phyloP scores from a whole-genome alignment of 371 early-diverging fungal species.

The Amoeboaphelidium occidentale region DNA sequence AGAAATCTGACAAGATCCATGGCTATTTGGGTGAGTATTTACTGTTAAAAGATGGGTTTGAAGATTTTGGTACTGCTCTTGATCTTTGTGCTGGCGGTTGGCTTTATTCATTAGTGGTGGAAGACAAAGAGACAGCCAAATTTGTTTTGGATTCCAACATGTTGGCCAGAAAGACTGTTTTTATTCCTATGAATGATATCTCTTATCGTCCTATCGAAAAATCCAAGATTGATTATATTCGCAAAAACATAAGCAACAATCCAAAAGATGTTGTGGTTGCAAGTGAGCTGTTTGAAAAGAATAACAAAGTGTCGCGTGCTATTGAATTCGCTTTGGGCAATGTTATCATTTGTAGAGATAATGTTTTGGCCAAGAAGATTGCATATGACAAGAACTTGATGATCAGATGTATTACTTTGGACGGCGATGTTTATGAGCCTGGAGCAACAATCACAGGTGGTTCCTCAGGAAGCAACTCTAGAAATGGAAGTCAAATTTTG shows the following conservation, averaged over 20 bases:
- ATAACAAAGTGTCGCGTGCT: constrained; percentile 46
- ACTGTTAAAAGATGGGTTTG: constrained; percentile 29
- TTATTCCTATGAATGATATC: constrained; percentile 96
- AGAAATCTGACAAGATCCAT: no score
- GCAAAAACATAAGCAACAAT: constrained; percentile 38
- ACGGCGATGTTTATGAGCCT: constrained; percentile 98
- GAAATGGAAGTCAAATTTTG: no score
- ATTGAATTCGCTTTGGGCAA: constrained; percentile 90
- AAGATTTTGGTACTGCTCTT: constrained; percentile 43
- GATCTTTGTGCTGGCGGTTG: constrained; percentile 83
- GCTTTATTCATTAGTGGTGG: constrained; percentile 84
- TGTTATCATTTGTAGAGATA: constrained; percentile 75
- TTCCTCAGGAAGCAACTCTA: no score
- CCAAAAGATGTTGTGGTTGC: constrained; percentile 67
- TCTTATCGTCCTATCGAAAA: not conserved
- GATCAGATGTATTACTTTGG: constrained; percentile 74
- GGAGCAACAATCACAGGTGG: constrained; percentile 95
- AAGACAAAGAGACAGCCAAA: constrained; percentile 62
- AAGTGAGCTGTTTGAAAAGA: constrained; percentile 50
- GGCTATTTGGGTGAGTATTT: constrained; percentile 79
- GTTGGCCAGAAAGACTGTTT: constrained; percentile 59
- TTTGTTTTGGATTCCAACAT: constrained; percentile 54
- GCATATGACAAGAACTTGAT: constrained; percentile 61
- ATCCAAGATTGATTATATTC: constrained; percentile 1
- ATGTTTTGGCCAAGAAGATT: constrained; percentile 54